phyloP scores from a whole-genome alignment of 805 yeast genomes.

The Kuraishia capsulata region DNA sequence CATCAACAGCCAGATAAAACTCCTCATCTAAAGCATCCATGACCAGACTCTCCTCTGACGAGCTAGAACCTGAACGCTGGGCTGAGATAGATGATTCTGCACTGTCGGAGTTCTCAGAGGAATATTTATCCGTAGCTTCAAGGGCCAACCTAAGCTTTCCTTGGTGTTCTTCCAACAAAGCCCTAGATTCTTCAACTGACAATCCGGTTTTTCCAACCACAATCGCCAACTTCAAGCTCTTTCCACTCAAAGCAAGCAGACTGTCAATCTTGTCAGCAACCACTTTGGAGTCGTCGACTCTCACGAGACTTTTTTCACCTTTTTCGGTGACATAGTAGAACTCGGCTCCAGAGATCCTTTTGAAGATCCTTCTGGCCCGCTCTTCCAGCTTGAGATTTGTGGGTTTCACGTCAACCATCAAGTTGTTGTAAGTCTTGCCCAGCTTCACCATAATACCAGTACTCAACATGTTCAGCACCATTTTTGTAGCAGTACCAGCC shows the following conservation, averaged over 20 bases:
- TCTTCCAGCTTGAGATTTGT: slow-evolving; percentile 11
- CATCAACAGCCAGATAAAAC: slow-evolving; percentile 11
- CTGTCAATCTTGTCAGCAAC: slow-evolving; percentile 4
- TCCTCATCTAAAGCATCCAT: background rate
- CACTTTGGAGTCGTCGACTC: background rate
- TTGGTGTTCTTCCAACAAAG: slow-evolving; percentile 6
- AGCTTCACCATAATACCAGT: slow-evolving; percentile 13
- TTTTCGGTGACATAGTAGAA: slow-evolving; percentile 1
- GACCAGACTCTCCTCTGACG: background rate
- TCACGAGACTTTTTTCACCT: background rate
- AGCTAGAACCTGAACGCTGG: background rate
- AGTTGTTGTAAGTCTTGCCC: slow-evolving; percentile 15
- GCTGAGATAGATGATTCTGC: background rate
- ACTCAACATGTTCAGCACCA: slow-evolving; percentile 14
- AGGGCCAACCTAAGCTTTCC: background rate
- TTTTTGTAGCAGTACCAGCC: slow-evolving; percentile 17
- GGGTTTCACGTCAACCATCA: slow-evolving; percentile 15
- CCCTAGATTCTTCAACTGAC: slow-evolving; percentile 4
- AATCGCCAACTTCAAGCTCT: slow-evolving; percentile 11
- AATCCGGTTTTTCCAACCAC: slow-evolving; percentile 11
- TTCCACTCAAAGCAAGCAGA: slow-evolving; percentile 7
- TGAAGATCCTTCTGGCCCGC: slow-evolving; percentile 10
- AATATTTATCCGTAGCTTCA: background rate
- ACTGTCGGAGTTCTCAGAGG: background rate
- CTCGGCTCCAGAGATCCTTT: slow-evolving; percentile 7